These are phyloP conservation scores for Naganishia kalamii DNA, from an alignment of 768 basidiomycete species.

Conservation along the genomic window DNA sequence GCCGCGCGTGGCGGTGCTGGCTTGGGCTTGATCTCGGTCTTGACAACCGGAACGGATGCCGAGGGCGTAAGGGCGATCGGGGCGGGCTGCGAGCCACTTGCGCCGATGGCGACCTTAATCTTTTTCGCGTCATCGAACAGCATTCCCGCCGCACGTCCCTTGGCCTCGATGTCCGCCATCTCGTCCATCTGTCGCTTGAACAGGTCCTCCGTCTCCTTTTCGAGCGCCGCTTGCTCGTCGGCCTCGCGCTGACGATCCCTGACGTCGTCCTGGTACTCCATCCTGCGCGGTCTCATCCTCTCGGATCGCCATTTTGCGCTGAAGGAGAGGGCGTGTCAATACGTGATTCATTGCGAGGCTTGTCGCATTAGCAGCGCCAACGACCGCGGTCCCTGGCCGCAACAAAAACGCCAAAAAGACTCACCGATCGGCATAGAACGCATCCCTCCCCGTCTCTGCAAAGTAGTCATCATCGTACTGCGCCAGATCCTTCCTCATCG, in stretches of 20 bases:
- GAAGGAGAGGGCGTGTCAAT: not conserved
- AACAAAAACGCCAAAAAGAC: conserved; percentile 33
- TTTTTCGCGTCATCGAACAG: conserved; percentile 86
- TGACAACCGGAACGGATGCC: not conserved
- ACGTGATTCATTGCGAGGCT: no score
- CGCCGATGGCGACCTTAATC: conserved; percentile 67
- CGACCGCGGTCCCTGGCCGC: not conserved
- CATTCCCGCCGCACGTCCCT: conserved; percentile 84
- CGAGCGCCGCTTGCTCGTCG: conserved; percentile 76
- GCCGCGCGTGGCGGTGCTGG: conserved; percentile 41
- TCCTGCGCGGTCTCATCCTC: conserved; percentile 61
- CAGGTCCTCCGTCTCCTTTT: conserved; percentile 87
- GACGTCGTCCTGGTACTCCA: conserved; percentile 72
- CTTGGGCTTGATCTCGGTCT: conserved; percentile 51
- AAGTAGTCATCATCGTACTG: conserved; percentile 79
- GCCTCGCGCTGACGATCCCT: conserved; percentile 76
- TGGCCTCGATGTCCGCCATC: conserved; percentile 82
- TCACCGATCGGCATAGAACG: conserved; percentile 85
- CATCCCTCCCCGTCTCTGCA: conserved; percentile 84
- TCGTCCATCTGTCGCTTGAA: conserved; percentile 91
- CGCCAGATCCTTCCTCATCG: conserved; percentile 57
- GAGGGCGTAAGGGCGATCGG: conserved; percentile 28
- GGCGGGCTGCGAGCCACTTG: conserved; percentile 43
- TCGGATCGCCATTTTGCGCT: conserved; percentile 81
- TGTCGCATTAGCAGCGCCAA: no score